Evolutionary conservation across 2,329 filamentous ascomycete species (phyloP).

Genomic region (Calonectria ilicicola): DNA sequence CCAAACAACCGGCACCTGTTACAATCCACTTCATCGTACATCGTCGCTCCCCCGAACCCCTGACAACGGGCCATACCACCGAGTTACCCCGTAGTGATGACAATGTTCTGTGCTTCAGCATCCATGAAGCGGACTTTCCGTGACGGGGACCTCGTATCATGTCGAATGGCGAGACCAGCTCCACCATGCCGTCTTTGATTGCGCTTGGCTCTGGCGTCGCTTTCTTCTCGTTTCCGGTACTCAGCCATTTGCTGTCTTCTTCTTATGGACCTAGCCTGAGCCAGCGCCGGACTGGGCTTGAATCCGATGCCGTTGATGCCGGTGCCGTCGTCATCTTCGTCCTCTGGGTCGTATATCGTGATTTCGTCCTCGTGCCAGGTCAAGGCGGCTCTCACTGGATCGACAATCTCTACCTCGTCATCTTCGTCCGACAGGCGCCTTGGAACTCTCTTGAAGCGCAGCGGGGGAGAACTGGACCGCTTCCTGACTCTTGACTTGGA

Average conservation of each 20-base stretch:
- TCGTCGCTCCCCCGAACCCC: neutral
- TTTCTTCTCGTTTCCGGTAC: slow-evolving; percentile 71
- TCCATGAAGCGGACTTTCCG: slow-evolving; percentile 57
- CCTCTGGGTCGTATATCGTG: slow-evolving; percentile 73
- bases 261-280: slow-evolving; percentile 67
- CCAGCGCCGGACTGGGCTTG: slow-evolving; percentile 71
- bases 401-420: slow-evolving; percentile 55
- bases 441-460: slow-evolving; percentile 42
- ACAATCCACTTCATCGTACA: neutral
- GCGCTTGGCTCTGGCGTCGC: slow-evolving; percentile 68
- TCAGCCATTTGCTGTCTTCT: slow-evolving; percentile 72
- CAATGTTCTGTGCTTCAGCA: slow-evolving; percentile 48
- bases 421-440: slow-evolving; percentile 38
- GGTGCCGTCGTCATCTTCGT: slow-evolving; percentile 74
- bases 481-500: slow-evolving; percentile 52
- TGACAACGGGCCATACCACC: slow-evolving; percentile 13
- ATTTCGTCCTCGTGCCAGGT: slow-evolving; percentile 79
- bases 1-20: neutral
- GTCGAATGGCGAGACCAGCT: slow-evolving; percentile 38
- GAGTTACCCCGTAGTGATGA: slow-evolving; percentile 46
- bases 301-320: slow-evolving; percentile 78
- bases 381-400: slow-evolving; percentile 68
- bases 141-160: slow-evolving; percentile 42
- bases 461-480: slow-evolving; percentile 54
- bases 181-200: slow-evolving; percentile 62